Conservation (phyloP, 23 red algal species). For the Pyropia yezoensis region DNA sequence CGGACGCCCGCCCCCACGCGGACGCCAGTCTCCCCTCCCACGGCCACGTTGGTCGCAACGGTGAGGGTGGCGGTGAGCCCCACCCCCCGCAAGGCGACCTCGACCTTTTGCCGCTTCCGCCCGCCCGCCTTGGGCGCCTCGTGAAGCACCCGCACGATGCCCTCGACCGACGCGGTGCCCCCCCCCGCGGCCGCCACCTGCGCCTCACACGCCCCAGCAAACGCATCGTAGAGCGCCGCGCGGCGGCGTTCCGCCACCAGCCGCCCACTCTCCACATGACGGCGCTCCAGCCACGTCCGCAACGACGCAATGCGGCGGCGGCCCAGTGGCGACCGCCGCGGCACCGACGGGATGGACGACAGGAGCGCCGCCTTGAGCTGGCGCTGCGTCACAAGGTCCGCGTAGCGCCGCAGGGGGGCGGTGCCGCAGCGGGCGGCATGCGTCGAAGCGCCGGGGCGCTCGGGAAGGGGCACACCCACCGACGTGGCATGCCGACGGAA, state of each 20-base stretch:
- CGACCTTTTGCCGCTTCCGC: too few relatives aligned
- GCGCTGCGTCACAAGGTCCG: constrained; percentile 39
- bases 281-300: constrained; percentile 29
- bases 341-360: constrained; percentile 5
- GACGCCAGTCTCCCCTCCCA: too few relatives aligned
- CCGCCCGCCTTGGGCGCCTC: too few relatives aligned
- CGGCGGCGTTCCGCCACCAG: constrained; percentile 14
- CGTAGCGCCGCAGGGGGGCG: constrained; percentile 48
- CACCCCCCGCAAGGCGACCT: too few relatives aligned
- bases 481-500: constrained; percentile 36
- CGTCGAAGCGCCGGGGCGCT: constrained; percentile 16
- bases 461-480: constrained; percentile 24
- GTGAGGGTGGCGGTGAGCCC: too few relatives aligned
- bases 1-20: too few relatives aligned
- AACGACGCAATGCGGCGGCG: constrained; percentile 33
- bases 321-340: constrained; percentile 1
- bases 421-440: constrained; percentile 61
- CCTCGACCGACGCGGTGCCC: constrained; percentile 1
- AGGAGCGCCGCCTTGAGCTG: constrained; percentile 54
- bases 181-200: constrained; percentile 19
- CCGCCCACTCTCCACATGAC: constrained; percentile 22
- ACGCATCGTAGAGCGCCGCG: constrained; percentile 40
- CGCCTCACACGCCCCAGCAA: constrained; percentile 30
- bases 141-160: constrained; percentile 6
- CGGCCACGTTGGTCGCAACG: too few relatives aligned